Evolutionary conservation across 2,329 filamentous ascomycete species (phyloP), one percentile per base, ranked within the genome.

Genomic region (Xylaria sp.): DNA sequence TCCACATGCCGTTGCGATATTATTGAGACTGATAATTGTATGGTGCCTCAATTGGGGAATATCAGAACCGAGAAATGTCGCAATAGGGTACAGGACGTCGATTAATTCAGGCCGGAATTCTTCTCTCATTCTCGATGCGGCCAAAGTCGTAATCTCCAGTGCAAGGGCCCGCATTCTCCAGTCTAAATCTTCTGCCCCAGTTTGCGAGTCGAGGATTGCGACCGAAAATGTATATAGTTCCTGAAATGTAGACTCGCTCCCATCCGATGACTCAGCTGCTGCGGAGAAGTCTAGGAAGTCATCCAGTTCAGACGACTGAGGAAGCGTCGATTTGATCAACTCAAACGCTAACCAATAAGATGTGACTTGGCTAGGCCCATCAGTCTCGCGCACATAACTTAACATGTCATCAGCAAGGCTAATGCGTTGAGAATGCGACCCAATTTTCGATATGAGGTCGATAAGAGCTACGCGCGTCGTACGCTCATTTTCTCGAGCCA

Each of bases 71-170:
- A 99, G 83, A 60, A 94, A 88, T n/a, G 96, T 93, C 0, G 97
- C 88, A n/a, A 97, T 86, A 0, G 96, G 94, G 78, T 97, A 99
- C 13, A 99, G 83, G 0, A 94, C 90, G 74, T 99, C 96, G 60
- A 98, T 93, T 10, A 99, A 86, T 77, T 98, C 95, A 2, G 90
- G 88, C 2, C 92, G 89, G 79, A 98, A 99, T 0, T 88, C 87
- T 61, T 86, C 78, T 23, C 89, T 86, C 46, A 92, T 83, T 20
- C 88, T 88, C 31, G 87, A 84, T 2, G 95, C 93, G 70, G 94
- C 91, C 64, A 95, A 88, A 0, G 94, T 91, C 7, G 94, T 85
- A 1, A 91, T 88, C 78, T 98, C 95, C 1, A 99, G 82, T 0
- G 94, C 92, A 41, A 98, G 86, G 1, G 93, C 92, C 78, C 92